These are phyloP conservation scores for Medicago truncatula DNA, from an alignment of 306 rosid genomes.

Conservation along the genomic window MtrunA17r5.0-ANR NC_053046.1:38324501-38325000, in stretches of 20 bases:
- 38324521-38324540: too few relatives aligned
- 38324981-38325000: too few relatives aligned
- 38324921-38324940: not conserved
- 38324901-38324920: not conserved
- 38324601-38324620: conserved; percentile 37
- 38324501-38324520: conserved; percentile 19
- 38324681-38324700: conserved; percentile 61
- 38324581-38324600: conserved; percentile 46
- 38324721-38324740: conserved; percentile 1
- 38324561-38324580: not conserved
- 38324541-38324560: too few relatives aligned
- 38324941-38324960: not conserved
- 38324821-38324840: too few relatives aligned
- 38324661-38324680: conserved; percentile 46
- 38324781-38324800: not conserved
- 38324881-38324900: not conserved
- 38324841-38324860: not conserved
- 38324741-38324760: not conserved
- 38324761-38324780: not conserved
- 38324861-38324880: not conserved
- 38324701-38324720: conserved; percentile 44
- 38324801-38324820: too few relatives aligned
- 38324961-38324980: too few relatives aligned
- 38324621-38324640: conserved; percentile 44
- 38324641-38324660: conserved; percentile 40